Evolutionary conservation across 2,329 filamentous ascomycete species (phyloP).

Genomic region (Colletotrichum euphorbiae): DNA sequence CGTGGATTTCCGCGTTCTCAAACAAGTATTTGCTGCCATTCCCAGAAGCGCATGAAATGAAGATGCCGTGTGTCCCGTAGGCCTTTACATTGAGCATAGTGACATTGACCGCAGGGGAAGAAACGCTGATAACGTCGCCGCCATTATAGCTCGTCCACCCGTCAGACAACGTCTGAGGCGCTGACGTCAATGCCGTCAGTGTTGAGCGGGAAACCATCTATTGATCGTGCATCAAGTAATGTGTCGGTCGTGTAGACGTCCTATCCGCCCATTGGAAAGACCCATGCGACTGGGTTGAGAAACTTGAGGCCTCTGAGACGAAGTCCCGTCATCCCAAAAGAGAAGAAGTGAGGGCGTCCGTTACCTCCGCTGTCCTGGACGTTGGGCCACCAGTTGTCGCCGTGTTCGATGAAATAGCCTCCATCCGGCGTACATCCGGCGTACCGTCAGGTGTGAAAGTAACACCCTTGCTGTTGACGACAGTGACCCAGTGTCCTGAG

Average conservation of each 20-base stretch:
- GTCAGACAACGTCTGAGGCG: constrained; percentile 13
- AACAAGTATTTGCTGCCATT: constrained; percentile 18
- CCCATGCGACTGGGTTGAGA: constrained; percentile 26
- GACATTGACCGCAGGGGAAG: constrained; percentile 21
- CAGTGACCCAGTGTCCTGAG: constrained; percentile 28
- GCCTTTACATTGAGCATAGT: constrained; percentile 30
- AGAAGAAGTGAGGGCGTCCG: constrained; percentile 29
- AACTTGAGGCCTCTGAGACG: constrained; percentile 21
- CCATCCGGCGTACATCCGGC: neutral
- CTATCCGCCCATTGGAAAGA: constrained; percentile 20
- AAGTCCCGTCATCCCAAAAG: constrained; percentile 13
- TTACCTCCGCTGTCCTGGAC: constrained; percentile 15
- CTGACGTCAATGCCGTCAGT: constrained; percentile 24
- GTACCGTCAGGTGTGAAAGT: neutral
- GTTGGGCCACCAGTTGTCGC: constrained; percentile 30
- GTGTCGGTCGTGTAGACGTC: constrained; percentile 35
- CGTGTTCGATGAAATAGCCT: constrained; percentile 22
- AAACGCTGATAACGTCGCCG: constrained; percentile 30
- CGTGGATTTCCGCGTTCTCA: constrained; percentile 21
- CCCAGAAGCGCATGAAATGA: constrained; percentile 14
- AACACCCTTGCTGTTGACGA: constrained; percentile 29
- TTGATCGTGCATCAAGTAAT: constrained; percentile 19
- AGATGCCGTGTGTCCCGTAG: constrained; percentile 22
- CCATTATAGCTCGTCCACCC: constrained; percentile 25
- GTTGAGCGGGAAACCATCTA: constrained; percentile 24